Percentiles rank a stretch among this genome's conserved stretches.
Evolutionary conservation across 1,284 basidiomycete species (phyloP).

Genomic region (Earliella scabrosa): DNA sequence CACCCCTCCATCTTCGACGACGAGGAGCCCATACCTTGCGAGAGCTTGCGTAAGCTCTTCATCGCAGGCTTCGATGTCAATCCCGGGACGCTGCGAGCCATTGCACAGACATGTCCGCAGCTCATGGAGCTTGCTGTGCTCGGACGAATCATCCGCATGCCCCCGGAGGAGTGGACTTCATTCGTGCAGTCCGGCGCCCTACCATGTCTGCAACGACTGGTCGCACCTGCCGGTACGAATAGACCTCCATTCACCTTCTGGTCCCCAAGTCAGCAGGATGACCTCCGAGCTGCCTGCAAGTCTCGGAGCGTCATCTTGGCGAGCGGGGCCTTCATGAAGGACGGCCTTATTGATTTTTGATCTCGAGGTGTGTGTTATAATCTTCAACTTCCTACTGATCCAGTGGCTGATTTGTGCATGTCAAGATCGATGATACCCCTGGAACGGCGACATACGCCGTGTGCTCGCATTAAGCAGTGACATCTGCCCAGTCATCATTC

Average conservation of each 20-base stretch:
- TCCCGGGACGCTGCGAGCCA: conserved; percentile 36
- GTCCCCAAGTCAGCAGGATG: conserved; percentile 31
- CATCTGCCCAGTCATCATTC: background rate
- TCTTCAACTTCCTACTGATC: background rate
- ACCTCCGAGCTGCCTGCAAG: conserved; percentile 36
- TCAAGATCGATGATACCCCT: no score
- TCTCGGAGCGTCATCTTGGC: conserved; percentile 12
- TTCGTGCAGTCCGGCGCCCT: conserved; percentile 43
- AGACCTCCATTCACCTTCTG: conserved; percentile 45
- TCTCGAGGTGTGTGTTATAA: background rate
- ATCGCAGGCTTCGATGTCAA: conserved; percentile 46
- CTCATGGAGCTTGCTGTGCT: conserved; percentile 45
- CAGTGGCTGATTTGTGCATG: no score
- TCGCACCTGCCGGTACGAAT: conserved; percentile 43
- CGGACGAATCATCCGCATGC: conserved; percentile 42
- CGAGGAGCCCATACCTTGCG: conserved; percentile 21
- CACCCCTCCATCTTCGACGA: conserved; percentile 31
- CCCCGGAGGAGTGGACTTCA: conserved; percentile 43
- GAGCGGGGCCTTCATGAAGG: background rate
- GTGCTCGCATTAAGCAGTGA: background rate
- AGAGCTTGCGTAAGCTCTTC: conserved; percentile 32
- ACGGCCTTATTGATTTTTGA: background rate
- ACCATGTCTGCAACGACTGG: conserved; percentile 39
- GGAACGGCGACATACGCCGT: background rate
- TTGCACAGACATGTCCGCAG: conserved; percentile 41